phyloP scores from a whole-genome alignment of 257 asterid species.

The Henckelia pumila region DNA sequence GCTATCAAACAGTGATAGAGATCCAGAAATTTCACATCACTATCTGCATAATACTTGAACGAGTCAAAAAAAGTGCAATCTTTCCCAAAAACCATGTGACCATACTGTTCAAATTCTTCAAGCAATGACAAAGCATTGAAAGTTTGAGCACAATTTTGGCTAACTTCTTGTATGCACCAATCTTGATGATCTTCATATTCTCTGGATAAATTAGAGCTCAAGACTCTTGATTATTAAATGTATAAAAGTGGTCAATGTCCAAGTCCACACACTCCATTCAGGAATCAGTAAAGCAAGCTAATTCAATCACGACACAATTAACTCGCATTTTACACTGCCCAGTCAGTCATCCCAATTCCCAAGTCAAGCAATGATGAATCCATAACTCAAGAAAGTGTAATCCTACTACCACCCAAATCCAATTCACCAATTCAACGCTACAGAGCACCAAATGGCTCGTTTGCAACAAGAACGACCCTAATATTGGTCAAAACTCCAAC shows the following conservation, averaged over 20 bases:
- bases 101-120: conserved; percentile 15
- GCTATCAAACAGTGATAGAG: conserved; percentile 10
- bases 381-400: neutral
- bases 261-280: conserved; percentile 10
- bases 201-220: conserved; percentile 13
- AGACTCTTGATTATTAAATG: conserved; percentile 1
- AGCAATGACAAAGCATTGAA: neutral
- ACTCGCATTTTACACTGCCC: neutral
- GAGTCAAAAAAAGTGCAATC: neutral
- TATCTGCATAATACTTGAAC: neutral
- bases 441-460: neutral
- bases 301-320: neutral
- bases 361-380: neutral
- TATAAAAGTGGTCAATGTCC: conserved; percentile 14
- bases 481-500: conserved; percentile 3
- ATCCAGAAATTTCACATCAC: conserved; percentile 9
- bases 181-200: conserved; percentile 4
- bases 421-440: neutral
- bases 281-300: neutral
- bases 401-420: neutral
- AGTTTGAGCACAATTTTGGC: neutral
- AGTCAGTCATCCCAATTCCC: neutral
- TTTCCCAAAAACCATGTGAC: conserved; percentile 11
- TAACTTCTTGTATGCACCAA: conserved; percentile 7
- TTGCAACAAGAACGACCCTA: conserved; percentile 7